Percentiles rank a stretch among this genome's conserved stretches.
phyloP scores from a whole-genome alignment of 2,329 filamentous ascomycete genomes.

The Stachybotrys chartarum region DNA sequence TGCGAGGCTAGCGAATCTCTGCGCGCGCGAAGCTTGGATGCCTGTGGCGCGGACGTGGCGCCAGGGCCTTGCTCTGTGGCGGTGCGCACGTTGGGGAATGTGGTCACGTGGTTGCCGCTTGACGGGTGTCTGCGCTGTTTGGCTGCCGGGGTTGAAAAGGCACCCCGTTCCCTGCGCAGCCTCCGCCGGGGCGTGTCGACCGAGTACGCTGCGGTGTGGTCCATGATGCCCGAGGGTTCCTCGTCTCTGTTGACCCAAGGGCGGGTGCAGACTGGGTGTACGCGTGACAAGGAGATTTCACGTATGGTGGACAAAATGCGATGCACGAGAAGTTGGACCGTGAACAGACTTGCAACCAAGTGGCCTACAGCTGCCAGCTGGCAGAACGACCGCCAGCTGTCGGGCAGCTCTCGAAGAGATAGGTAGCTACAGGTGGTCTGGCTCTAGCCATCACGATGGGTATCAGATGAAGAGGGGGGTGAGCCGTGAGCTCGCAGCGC shows the following conservation, averaged over 20 bases:
- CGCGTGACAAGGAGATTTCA: neutral
- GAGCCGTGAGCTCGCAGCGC: neutral
- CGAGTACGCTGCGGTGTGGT: neutral
- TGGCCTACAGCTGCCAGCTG: neutral
- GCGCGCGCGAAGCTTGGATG: slow-evolving; percentile 13
- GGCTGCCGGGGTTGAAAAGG: neutral
- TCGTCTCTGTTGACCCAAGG: neutral
- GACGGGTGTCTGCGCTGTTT: neutral
- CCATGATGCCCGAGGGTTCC: neutral
- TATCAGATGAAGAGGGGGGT: too few species aligned
- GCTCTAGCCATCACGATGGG: too few species aligned
- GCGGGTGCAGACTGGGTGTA: neutral
- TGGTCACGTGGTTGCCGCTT: neutral
- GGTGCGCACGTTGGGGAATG: neutral
- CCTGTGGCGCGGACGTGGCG: slow-evolving; percentile 6
- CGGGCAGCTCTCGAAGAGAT: neutral
- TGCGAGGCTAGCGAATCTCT: slow-evolving; percentile 12
- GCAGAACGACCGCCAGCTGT: neutral
- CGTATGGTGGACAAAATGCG: neutral
- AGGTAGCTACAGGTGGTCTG: neutral
- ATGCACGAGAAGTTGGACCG: neutral
- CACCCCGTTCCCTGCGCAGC: neutral
- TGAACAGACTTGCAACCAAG: neutral
- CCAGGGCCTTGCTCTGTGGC: slow-evolving; percentile 3
- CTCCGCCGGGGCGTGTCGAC: neutral